Percentiles rank a stretch among this genome's conserved stretches.
phyloP scores from a whole-genome alignment of 805 yeast species.

The Saturnispora ahearnii region DNA sequence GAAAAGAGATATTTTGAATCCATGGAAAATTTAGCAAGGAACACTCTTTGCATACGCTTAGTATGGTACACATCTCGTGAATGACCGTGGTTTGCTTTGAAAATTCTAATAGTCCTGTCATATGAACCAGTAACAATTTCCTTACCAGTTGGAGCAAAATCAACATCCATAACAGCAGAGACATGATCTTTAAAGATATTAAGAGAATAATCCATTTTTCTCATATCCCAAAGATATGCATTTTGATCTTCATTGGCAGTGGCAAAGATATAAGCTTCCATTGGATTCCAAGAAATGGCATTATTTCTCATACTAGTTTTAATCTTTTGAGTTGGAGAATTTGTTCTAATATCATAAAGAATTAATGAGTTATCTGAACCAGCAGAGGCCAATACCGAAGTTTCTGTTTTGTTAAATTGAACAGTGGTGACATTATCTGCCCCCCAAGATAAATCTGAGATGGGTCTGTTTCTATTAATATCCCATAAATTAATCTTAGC shows the following conservation, averaged over 20 bases:
- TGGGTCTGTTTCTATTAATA: conserved; percentile 63
- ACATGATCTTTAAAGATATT: conserved; percentile 94
- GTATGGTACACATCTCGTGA: conserved; percentile 94
- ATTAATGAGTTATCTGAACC: conserved; percentile 88
- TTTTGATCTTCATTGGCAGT: conserved; percentile 93
- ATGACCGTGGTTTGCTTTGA: conserved; percentile 64
- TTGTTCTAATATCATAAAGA: conserved; percentile 82
- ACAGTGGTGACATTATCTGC: conserved; percentile 83
- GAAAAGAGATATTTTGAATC: conserved; percentile 80
- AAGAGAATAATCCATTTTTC: conserved; percentile 72
- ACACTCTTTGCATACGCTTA: conserved; percentile 93
- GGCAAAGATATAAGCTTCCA: conserved; percentile 92
- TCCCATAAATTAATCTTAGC: conserved; percentile 91
- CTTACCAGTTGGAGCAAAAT: conserved; percentile 94
- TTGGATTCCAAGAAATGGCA: conserved; percentile 91
- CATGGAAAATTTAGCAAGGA: conserved; percentile 75
- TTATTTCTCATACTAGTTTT: conserved; percentile 77
- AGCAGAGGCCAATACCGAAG: conserved; percentile 79
- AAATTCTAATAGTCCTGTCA: conserved; percentile 86
- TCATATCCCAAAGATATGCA: conserved; percentile 91
- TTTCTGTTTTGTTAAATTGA: conserved; percentile 82
- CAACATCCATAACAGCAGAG: conserved; percentile 89
- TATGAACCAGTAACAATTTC: conserved; percentile 93
- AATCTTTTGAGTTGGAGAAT: conserved; percentile 86
- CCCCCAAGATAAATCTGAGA: conserved; percentile 86